Evolutionary conservation across 352 stramenopile species (phyloP).

Genomic region (Phytophthora niederhauseri): DNA sequence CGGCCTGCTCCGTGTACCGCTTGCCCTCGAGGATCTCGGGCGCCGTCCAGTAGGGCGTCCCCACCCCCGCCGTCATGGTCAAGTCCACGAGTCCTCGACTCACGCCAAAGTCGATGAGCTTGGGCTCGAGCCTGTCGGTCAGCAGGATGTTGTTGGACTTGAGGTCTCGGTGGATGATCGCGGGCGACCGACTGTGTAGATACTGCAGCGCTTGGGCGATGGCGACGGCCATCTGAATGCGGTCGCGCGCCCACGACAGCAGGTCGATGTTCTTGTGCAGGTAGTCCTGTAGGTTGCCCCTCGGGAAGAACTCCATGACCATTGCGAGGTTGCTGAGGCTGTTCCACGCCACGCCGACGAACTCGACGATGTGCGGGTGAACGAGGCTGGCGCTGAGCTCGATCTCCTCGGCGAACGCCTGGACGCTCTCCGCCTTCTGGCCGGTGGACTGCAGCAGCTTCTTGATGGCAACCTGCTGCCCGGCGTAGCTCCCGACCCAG

Average conservation of each 20-base stretch:
- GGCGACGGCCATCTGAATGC: constrained; percentile 54
- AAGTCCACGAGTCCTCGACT: constrained; percentile 29
- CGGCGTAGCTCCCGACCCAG: constrained; percentile 49
- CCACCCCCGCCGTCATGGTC: constrained; percentile 65
- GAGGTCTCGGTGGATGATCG: constrained; percentile 42
- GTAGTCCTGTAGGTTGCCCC: constrained; percentile 30
- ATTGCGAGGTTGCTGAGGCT: constrained; percentile 38
- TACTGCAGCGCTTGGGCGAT: constrained; percentile 41
- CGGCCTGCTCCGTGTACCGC: constrained; percentile 54
- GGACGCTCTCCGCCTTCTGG: constrained; percentile 32
- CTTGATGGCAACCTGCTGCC: constrained; percentile 49
- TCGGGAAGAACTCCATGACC: constrained; percentile 40
- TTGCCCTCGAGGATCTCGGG: constrained; percentile 70
- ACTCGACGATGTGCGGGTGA: constrained; percentile 53
- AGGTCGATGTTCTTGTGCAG: constrained; percentile 29
- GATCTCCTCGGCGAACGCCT: constrained; percentile 59
- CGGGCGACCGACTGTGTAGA: constrained; percentile 27
- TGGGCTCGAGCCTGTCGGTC: constrained; percentile 62
- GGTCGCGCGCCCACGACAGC: constrained; percentile 41
- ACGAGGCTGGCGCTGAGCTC: constrained; percentile 52
- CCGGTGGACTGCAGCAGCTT: constrained; percentile 37
- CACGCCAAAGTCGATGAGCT: constrained; percentile 87
- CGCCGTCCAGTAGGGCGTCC: constrained; percentile 82
- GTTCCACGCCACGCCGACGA: constrained; percentile 63
- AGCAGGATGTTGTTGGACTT: constrained; percentile 74